Percentiles rank a stretch among this genome's conserved stretches.
phyloP scores from a whole-genome alignment of 1,139 yeast genomes.

The Taphrina betulina region DNA sequence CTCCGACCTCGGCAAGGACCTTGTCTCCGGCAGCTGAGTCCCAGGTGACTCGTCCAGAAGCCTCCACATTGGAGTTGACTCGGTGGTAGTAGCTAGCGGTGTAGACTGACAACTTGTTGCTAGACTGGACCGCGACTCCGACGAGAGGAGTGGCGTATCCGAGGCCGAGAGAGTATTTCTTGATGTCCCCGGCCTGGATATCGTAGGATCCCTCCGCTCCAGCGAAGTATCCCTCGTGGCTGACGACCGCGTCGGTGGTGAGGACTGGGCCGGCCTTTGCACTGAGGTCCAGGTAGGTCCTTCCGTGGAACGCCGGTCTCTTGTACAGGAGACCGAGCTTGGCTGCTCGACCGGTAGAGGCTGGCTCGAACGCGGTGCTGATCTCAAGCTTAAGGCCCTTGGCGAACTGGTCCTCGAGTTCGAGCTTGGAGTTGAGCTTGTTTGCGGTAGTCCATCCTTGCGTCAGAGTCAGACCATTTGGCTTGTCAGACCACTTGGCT shows the following conservation, averaged over 20 bases:
- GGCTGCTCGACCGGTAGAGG: constrained; percentile 77
- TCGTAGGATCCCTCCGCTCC: constrained; percentile 98
- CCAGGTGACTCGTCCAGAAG: constrained; percentile 69
- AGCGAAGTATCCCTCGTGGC: constrained; percentile 94
- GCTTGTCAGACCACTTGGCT: constrained; percentile 90
- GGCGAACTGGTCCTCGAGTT: constrained; percentile 84
- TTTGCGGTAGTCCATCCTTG: constrained; percentile 98
- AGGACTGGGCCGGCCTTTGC: constrained; percentile 79
- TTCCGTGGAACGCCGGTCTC: constrained; percentile 90
- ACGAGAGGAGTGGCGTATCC: constrained; percentile 90
- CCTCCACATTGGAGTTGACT: constrained; percentile 87
- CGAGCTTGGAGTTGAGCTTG: constrained; percentile 87
- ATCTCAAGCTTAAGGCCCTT: constrained; percentile 95
- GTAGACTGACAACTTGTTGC: constrained; percentile 85
- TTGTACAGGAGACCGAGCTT: constrained; percentile 87
- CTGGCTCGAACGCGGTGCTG: constrained; percentile 84
- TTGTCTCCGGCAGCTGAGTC: constrained; percentile 65
- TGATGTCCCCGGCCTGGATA: constrained; percentile 84
- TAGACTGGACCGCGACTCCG: constrained; percentile 83
- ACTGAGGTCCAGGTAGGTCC: constrained; percentile 90
- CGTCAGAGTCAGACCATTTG: constrained; percentile 86
- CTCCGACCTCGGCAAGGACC: constrained; percentile 86
- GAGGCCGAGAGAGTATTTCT: constrained; percentile 90
- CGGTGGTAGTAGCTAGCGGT: constrained; percentile 97
- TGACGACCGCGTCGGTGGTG: constrained; percentile 90